Percentiles rank a stretch among this genome's conserved stretches.
phyloP scores from a whole-genome alignment of 345 rosid species.

The Nephelium lappaceum region DNA sequence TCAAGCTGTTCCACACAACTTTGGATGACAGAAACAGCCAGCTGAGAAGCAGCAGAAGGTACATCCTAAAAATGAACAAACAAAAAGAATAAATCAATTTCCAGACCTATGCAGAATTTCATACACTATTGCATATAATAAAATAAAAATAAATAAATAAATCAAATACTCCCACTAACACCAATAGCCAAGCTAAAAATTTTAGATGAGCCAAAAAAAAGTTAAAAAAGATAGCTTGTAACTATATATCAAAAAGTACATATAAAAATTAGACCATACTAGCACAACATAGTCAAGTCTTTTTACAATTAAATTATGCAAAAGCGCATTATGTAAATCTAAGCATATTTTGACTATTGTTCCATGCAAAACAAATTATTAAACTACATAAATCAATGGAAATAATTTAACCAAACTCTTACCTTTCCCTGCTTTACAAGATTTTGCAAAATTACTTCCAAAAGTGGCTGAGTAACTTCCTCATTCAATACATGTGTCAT shows the following conservation, averaged over 20 bases:
- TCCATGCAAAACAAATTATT: constrained; percentile 1
- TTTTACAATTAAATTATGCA: background rate
- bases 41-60: constrained; percentile 59
- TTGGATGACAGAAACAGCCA: constrained; percentile 81
- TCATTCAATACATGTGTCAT: constrained; percentile 65
- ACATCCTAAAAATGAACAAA: constrained; percentile 43
- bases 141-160: background rate
- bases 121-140: background rate
- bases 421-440: constrained; percentile 76
- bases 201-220: background rate
- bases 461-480: constrained; percentile 62
- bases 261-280: background rate
- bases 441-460: constrained; percentile 61
- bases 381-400: background rate
- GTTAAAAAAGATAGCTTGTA: background rate
- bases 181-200: background rate
- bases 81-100: constrained; percentile 8
- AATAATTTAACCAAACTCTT: constrained; percentile 26
- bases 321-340: background rate
- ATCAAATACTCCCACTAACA: background rate
- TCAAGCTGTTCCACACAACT: constrained; percentile 64
- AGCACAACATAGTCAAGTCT: background rate
- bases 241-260: background rate
- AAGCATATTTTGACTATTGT: background rate
- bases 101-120: background rate